phyloP scores from a whole-genome alignment of 225 moss, liverwort and hornwort genomes.

The Straminergon stramineum region DNA sequence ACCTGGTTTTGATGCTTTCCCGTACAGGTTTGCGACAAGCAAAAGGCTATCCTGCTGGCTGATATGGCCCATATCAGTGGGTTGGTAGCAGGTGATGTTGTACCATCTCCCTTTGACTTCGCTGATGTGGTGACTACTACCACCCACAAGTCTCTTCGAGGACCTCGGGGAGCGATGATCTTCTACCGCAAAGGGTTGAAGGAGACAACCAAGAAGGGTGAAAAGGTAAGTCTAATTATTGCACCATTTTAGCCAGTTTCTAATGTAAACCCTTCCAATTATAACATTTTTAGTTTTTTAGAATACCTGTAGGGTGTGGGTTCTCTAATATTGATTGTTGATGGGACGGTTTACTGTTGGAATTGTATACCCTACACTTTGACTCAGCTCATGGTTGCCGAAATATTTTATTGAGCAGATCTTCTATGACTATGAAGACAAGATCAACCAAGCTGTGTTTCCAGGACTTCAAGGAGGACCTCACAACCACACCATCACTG shows the following conservation, averaged over 20 bases:
- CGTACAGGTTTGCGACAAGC: slow-evolving; percentile 79
- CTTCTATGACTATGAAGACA: slow-evolving; percentile 86
- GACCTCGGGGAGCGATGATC: slow-evolving; percentile 96
- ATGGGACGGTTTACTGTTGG: neutral
- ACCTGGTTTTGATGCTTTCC: neutral
- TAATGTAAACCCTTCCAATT: neutral
- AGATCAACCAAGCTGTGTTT: slow-evolving; percentile 87
- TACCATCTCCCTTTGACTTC: slow-evolving; percentile 91
- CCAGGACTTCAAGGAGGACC: slow-evolving; percentile 99
- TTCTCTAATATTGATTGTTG: neutral
- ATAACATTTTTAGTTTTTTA: no score
- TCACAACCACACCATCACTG: slow-evolving; percentile 92
- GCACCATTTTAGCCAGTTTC: neutral
- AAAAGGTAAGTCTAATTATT: slow-evolving; percentile 26
- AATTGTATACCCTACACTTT: neutral
- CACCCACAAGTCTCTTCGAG: slow-evolving; percentile 93
- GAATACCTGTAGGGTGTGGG: no score
- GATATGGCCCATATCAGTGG: slow-evolving; percentile 99
- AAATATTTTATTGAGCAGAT: slow-evolving; percentile 26
- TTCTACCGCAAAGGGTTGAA: slow-evolving; percentile 93
- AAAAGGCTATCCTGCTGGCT: slow-evolving; percentile 78
- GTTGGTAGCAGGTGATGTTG: slow-evolving; percentile 85
- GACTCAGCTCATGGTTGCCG: neutral
- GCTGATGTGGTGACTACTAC: slow-evolving; percentile 96
- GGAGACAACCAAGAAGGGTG: slow-evolving; percentile 84